Percentiles rank a stretch among this genome's conserved stretches.
These are phyloP conservation scores for Aspergillus sp. DNA, from an alignment of 2,329 filamentous ascomycete species.

Conservation along the genomic window DNA sequence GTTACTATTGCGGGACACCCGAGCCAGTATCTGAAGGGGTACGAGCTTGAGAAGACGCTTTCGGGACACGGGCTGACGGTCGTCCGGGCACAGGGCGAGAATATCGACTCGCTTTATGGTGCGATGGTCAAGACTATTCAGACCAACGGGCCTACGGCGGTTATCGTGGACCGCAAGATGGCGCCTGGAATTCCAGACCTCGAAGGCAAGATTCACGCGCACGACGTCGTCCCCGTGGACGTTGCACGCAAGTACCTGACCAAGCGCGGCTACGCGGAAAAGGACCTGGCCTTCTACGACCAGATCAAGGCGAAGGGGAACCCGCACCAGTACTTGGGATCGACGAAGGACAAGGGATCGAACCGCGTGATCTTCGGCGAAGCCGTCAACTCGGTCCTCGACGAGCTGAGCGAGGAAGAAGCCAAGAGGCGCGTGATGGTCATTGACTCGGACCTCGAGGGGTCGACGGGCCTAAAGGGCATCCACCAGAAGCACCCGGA, in stretches of 20 bases:
- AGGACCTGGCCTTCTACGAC: slow-evolving; percentile 41
- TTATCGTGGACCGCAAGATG: slow-evolving; percentile 40
- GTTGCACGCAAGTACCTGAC: slow-evolving; percentile 43
- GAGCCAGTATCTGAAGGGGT: slow-evolving; percentile 45
- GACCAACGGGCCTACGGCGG: slow-evolving; percentile 40
- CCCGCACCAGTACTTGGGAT: slow-evolving; percentile 40
- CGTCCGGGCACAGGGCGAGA: slow-evolving; percentile 41
- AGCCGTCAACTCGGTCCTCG: slow-evolving; percentile 43
- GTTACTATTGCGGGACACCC: slow-evolving; percentile 48
- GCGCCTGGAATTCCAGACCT: slow-evolving; percentile 43
- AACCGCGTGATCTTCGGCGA: slow-evolving; percentile 47
- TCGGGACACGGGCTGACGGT: slow-evolving; percentile 45
- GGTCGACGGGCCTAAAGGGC: slow-evolving; percentile 45
- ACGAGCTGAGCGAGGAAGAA: slow-evolving; percentile 42
- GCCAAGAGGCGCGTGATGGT: slow-evolving; percentile 44
- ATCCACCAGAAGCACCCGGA: slow-evolving; percentile 44
- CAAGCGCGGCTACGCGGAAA: slow-evolving; percentile 40
- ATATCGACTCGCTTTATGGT: slow-evolving; percentile 42
- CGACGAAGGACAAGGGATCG: slow-evolving; percentile 40
- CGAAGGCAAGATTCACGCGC: slow-evolving; percentile 41
- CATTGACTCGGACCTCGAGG: slow-evolving; percentile 47
- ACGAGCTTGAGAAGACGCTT: slow-evolving; percentile 37
- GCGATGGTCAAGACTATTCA: slow-evolving; percentile 38
- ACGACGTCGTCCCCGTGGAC: slow-evolving; percentile 46
- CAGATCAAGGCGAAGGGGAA: slow-evolving; percentile 38